phyloP scores from a whole-genome alignment of 768 basidiomycete species.

The Calocera cornea region DNA sequence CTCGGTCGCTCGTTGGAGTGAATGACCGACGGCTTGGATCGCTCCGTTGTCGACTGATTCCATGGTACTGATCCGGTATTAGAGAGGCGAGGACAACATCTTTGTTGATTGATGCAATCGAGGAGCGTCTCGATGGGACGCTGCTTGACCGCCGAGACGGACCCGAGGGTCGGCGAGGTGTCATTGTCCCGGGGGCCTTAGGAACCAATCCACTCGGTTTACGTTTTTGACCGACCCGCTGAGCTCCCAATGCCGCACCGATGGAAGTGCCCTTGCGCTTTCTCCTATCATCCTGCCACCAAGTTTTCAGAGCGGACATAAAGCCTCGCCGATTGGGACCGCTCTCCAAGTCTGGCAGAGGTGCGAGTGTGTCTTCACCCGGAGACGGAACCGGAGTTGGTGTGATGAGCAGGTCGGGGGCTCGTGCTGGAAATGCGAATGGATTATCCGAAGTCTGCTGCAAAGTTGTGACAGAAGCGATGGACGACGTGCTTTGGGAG shows the following conservation, averaged over 20 bases:
- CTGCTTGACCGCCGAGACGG: slow-evolving; percentile 83
- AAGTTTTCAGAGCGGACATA: slow-evolving; percentile 1
- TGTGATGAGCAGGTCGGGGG: slow-evolving; percentile 11
- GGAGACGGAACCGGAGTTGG: background rate
- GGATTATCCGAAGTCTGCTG: slow-evolving; percentile 27
- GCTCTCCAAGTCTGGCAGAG: background rate
- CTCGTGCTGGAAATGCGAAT: slow-evolving; percentile 14
- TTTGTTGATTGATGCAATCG: slow-evolving; percentile 39
- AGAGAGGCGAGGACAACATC: slow-evolving; percentile 34
- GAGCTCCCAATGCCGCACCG: slow-evolving; percentile 22
- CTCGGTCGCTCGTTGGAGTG: slow-evolving; percentile 78
- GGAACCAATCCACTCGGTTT: slow-evolving; percentile 24
- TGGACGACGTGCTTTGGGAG: background rate
- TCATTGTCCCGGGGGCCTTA: slow-evolving; percentile 23
- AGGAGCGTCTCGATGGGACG: slow-evolving; percentile 71
- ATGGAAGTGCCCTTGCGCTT: slow-evolving; percentile 18
- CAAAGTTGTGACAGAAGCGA: background rate
- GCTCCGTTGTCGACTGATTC: slow-evolving; percentile 31
- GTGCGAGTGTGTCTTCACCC: background rate
- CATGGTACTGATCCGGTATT: slow-evolving; percentile 28
- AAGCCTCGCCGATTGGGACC: slow-evolving; percentile 5
- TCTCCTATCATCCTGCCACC: slow-evolving; percentile 17
- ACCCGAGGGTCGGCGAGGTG: slow-evolving; percentile 47
- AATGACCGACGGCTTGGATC: slow-evolving; percentile 54
- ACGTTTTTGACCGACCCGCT: slow-evolving; percentile 37